Evolutionary conservation across 768 basidiomycete genomes (phyloP).

Genomic region (Tephrocybe sp.): DNA sequence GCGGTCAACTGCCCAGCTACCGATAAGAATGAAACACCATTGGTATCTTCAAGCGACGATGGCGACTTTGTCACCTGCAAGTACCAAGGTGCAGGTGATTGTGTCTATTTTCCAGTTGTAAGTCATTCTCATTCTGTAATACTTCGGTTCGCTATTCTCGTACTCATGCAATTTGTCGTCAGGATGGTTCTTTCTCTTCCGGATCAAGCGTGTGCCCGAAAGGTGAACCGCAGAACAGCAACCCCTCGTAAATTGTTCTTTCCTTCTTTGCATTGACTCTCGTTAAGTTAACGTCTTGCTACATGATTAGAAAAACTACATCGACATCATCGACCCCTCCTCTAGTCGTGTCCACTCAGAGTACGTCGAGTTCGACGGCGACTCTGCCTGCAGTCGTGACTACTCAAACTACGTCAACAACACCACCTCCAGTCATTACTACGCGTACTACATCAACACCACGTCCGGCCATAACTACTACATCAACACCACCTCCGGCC

Average conservation of each 20-base stretch:
- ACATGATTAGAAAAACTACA: background rate
- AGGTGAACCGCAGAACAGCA: constrained; percentile 6
- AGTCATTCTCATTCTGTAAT: background rate
- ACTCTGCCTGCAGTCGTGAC: too few species aligned
- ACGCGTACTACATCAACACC: too few species aligned
- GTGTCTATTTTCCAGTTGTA: constrained; percentile 8
- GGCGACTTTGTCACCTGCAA: constrained; percentile 14
- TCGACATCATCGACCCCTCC: too few species aligned
- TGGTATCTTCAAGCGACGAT: background rate
- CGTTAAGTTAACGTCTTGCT: background rate
- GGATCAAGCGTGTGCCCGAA: constrained; percentile 4
- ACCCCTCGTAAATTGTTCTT: background rate
- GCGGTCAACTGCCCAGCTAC: constrained; percentile 10
- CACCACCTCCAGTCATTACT: too few species aligned
- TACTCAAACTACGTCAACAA: too few species aligned
- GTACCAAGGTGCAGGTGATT: constrained; percentile 14
- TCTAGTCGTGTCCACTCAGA: too few species aligned
- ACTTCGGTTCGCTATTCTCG: background rate
- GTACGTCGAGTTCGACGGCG: too few species aligned
- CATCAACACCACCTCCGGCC: background rate
- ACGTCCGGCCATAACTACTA: background rate
- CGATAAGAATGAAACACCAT: constrained; percentile 13
- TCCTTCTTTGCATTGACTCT: too few species aligned
- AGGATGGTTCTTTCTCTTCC: constrained; percentile 13
- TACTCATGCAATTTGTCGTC: background rate